phyloP scores from a whole-genome alignment of 331 rosid genomes.

The Quercus lobata region DNA sequence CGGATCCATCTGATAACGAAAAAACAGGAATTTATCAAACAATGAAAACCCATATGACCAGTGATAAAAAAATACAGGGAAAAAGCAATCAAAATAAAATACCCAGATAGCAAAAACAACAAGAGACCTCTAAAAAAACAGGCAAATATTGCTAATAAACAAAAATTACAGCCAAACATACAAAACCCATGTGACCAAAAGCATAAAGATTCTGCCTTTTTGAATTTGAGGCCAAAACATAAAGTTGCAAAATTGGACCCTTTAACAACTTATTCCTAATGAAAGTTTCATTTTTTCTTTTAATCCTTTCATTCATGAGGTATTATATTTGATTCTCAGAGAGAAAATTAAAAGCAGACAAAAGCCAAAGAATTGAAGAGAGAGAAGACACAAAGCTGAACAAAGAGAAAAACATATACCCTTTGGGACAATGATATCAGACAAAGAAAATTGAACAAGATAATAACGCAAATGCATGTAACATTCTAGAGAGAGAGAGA shows the following conservation, averaged over 20 bases:
- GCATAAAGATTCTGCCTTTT: not conserved
- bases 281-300: not conserved
- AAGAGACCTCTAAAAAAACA: not conserved
- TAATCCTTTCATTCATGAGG: not conserved
- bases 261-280: not conserved
- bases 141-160: not conserved
- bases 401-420: not conserved
- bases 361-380: not conserved
- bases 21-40: not conserved
- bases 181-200: not conserved
- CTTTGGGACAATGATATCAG: not conserved
- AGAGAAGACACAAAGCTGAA: not conserved
- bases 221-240: not conserved
- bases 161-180: not conserved
- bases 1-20: constrained; percentile 23
- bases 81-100: not conserved
- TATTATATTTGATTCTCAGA: not conserved
- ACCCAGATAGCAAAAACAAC: not conserved
- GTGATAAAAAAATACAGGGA: too few species aligned
- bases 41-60: too few species aligned
- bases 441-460: not conserved
- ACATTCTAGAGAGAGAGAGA: not conserved
- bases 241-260: not conserved
- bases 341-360: not conserved
- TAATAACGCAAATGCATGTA: not conserved